Base-by-base conservation (phyloP, 148 eudicot genomes). In the Polygonum aviculare region DNA sequence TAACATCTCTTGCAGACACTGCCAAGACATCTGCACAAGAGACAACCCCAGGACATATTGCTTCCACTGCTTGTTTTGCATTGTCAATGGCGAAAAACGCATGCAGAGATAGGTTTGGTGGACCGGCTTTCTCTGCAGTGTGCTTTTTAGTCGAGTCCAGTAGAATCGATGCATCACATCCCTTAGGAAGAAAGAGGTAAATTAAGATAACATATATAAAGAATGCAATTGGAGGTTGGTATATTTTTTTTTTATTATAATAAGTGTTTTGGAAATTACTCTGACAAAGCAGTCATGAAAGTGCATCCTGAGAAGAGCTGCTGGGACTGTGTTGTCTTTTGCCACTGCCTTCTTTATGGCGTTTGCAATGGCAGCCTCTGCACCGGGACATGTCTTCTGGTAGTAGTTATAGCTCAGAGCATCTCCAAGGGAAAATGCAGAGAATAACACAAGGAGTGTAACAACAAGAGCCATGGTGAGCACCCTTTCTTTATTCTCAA, bases 91-190 rank as follows among this genome's bases (percentile, higher is more conserved):
- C 96, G 75, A 72, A 86, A 82, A 93, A 91, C 15, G 94, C 94
- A 79, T 89, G 98, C 74, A 93, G 75, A 3, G 98, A 91, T 36
- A 83, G 78, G 72, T 91, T 93, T 11, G 98, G 91, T 2, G 91
- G 91, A 3, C 88, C 96, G 7, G 82, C 83, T 77, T 88, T 93
- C 82, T 93, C 98, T 69, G 92, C 94, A 41, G 76, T 86, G 83
- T 83, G 83, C 65, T 79, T 78, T 45, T 82, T 87, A 35, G 45
- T 77, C 21, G 89, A 85, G 80, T 88, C 89, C 75, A 91, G 77
- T 81, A 93, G 76, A 77, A 93, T 90, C n/a, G 98, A 93, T 81
- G 87, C 98, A 87, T 93, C 98, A 86, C 98, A 93, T 1, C 94
- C 94, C 98, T 93, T 54, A 55, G 70, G 15, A 36, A 36, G 31